These are phyloP conservation scores for Aureobasidium sp. DNA, from an alignment of 2,329 filamentous ascomycete genomes.

Conservation along the genomic window DNA sequence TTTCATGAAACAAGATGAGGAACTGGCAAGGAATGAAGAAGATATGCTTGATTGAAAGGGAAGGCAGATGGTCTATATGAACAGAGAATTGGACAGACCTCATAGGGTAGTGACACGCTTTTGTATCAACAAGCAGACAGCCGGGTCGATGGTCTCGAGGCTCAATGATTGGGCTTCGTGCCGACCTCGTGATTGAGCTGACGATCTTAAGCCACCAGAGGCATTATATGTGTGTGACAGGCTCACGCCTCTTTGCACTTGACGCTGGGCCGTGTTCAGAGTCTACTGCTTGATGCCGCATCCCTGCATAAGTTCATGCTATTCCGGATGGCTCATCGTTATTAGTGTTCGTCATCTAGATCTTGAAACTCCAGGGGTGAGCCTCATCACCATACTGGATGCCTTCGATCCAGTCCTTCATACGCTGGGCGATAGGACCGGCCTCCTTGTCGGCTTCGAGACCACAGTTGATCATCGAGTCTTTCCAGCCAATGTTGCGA, in stretches of 20 bases:
- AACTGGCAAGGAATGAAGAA: neutral
- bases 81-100: neutral
- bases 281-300: neutral
- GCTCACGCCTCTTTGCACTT: neutral
- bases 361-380: constrained; percentile 70
- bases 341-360: neutral
- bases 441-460: constrained; percentile 74
- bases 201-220: neutral
- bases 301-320: neutral
- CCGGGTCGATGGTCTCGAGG: neutral
- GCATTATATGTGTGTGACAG: neutral
- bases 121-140: neutral
- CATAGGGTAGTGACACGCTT: neutral
- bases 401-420: constrained; percentile 95
- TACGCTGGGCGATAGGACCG: constrained; percentile 71
- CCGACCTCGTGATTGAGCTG: neutral
- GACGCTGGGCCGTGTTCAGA: neutral
- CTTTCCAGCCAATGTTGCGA: constrained; percentile 81
- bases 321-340: neutral
- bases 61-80: neutral
- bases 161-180: neutral
- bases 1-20: neutral
- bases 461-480: constrained; percentile 71
- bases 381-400: constrained; percentile 93
- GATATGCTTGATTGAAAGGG: too few species aligned